These are phyloP conservation scores for Geotrichum histeridarum DNA, from an alignment of 1,139 yeast genomes.

Conservation along the genomic window DNA sequence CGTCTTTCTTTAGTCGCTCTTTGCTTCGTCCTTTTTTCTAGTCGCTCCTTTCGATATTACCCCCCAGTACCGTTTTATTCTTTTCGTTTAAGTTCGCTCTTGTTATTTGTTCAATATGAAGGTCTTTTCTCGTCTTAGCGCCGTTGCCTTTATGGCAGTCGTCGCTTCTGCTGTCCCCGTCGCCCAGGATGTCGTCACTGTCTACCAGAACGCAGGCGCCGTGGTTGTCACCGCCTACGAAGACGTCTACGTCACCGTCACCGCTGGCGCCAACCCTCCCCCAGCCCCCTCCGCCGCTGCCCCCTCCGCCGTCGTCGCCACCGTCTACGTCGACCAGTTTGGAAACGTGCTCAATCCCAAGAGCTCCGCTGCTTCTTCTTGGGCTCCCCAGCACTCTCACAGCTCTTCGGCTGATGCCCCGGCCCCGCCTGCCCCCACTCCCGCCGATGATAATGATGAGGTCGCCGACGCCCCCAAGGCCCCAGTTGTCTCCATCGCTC, in stretches of 20 bases:
- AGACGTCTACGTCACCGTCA: conserved; percentile 6
- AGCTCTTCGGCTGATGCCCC: conserved; percentile 22
- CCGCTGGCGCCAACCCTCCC: conserved; percentile 9
- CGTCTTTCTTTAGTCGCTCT: not conserved
- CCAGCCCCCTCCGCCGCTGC: not conserved
- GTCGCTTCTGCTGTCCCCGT: conserved; percentile 4
- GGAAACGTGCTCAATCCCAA: conserved; percentile 13
- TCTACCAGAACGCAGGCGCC: conserved; percentile 7
- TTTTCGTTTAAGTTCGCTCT: not conserved
- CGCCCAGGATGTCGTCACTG: conserved; percentile 9
- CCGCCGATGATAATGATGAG: conserved; percentile 40
- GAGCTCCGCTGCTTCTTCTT: conserved; percentile 13
- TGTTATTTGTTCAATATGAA: conserved; percentile 7
- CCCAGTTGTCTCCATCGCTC: conserved; percentile 41
- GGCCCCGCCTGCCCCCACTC: conserved; percentile 50
- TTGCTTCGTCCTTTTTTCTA: not conserved
- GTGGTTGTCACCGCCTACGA: conserved; percentile 8
- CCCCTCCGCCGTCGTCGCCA: conserved; percentile 13
- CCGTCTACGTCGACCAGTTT: conserved; percentile 19
- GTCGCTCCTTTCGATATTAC: conserved; percentile 11
- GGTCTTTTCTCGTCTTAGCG: conserved; percentile 8
- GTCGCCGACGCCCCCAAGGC: conserved; percentile 74
- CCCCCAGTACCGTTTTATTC: not conserved
- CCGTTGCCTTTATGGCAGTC: conserved; percentile 12
- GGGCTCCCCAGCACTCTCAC: conserved; percentile 6